A percentile compares a stretch with the other conserved stretches of the same genome.
Evolutionary conservation across 2,329 filamentous ascomycete species (phyloP).

Genomic region (Paecilomyces sp.): DNA sequence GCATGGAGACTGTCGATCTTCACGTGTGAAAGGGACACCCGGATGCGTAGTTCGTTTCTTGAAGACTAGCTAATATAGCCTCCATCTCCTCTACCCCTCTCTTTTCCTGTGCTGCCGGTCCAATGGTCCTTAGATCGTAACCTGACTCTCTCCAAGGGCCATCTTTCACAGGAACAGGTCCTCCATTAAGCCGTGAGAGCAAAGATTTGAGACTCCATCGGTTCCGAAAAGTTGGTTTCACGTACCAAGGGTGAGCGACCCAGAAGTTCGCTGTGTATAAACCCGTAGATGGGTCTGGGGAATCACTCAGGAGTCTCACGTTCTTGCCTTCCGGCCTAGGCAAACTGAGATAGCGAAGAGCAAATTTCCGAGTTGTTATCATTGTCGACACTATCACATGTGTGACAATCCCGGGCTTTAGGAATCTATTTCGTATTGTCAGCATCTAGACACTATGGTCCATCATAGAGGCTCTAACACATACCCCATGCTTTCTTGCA

Average conservation of each 20-base stretch:
- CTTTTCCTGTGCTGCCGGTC: conserved; percentile 8
- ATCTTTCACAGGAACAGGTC: not conserved
- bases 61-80: not conserved
- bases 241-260: conserved; percentile 15
- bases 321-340: conserved; percentile 3
- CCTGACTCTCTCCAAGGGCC: not conserved
- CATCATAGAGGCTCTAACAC: not conserved
- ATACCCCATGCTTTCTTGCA: conserved; percentile 4
- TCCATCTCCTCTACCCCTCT: conserved; percentile 9
- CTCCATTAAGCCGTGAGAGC: conserved; percentile 9
- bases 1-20: not conserved
- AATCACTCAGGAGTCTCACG: conserved; percentile 2
- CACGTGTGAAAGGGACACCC: conserved; percentile 4
- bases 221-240: conserved; percentile 12
- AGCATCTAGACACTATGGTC: not conserved
- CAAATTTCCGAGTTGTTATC: not conserved
- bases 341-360: conserved; percentile 5
- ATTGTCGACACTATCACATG: not conserved
- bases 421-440: not conserved
- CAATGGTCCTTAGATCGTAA: conserved; percentile 9
- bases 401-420: not conserved
- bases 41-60: conserved; percentile 1
- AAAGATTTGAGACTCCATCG: conserved; percentile 10
- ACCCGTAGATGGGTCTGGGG: conserved; percentile 2
- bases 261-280: conserved; percentile 4